Conservation (phyloP, 495 filamentous ascomycete species). For the Xylaria grammica region DNA sequence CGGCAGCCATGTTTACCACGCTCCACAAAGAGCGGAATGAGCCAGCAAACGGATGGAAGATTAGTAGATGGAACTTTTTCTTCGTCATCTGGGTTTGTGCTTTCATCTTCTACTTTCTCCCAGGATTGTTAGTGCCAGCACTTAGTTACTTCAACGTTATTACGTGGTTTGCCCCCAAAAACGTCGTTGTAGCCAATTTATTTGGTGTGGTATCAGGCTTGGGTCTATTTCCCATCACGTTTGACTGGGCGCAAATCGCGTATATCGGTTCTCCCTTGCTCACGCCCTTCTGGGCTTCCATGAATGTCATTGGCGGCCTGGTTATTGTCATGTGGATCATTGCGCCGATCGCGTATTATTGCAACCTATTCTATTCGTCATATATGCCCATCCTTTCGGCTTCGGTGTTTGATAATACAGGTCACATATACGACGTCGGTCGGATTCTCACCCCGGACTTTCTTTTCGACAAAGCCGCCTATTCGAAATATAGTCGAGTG, state of each 20-base stretch:
- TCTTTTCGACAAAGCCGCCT: constrained; percentile 71
- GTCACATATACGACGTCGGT: constrained; percentile 74
- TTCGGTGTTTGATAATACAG: constrained; percentile 81
- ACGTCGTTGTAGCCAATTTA: constrained; percentile 76
- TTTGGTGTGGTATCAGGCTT: constrained; percentile 86
- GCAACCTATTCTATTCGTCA: constrained; percentile 74
- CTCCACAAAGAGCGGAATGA: constrained; percentile 83
- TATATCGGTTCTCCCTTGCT: constrained; percentile 88
- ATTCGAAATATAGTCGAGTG: constrained; percentile 76
- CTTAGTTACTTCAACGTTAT: constrained; percentile 90
- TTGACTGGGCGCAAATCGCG: constrained; percentile 93
- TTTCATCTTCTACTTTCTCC: constrained; percentile 82
- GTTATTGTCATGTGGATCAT: constrained; percentile 89
- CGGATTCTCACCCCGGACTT: constrained; percentile 75
- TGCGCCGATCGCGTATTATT: constrained; percentile 81
- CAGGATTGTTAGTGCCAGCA: constrained; percentile 83
- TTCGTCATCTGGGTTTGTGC: constrained; percentile 68
- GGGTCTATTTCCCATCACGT: constrained; percentile 85
- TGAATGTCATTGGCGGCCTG: constrained; percentile 85
- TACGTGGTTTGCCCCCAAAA: constrained; percentile 87
- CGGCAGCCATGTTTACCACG: constrained; percentile 84
- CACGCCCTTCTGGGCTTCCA: constrained; percentile 89
- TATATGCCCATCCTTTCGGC: constrained; percentile 82
- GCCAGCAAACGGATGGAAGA: constrained; percentile 81
- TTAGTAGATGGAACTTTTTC: constrained; percentile 85